These are phyloP conservation scores for Botryosphaeria agaves DNA, from an alignment of 2,329 filamentous ascomycete genomes.

Conservation along the genomic window DNA sequence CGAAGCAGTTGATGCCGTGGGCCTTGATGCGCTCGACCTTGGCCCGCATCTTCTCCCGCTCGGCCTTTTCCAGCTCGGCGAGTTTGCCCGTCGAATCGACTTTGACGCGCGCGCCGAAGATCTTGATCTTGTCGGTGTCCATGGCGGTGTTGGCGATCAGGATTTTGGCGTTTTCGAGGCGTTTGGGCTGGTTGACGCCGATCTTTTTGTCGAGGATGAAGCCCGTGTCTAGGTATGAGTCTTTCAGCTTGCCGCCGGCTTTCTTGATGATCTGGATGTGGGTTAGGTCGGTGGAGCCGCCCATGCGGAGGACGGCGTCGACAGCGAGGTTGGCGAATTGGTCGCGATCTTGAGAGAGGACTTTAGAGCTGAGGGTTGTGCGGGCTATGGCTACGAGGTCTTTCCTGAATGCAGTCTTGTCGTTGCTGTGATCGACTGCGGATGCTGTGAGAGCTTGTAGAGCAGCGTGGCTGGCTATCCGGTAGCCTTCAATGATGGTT, in stretches of 20 bases:
- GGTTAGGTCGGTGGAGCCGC: conserved; percentile 80
- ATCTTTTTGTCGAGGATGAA: conserved; percentile 99
- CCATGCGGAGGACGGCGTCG: conserved; percentile 79
- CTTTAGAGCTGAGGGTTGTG: conserved; percentile 94
- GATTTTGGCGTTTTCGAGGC: conserved; percentile 95
- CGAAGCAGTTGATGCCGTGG: conserved; percentile 99
- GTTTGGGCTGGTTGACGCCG: conserved; percentile 94
- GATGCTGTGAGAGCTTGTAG: conserved; percentile 67
- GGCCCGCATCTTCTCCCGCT: conserved; percentile 98
- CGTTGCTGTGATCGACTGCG: conserved; percentile 79
- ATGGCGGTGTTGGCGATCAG: conserved; percentile 95
- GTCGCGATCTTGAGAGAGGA: conserved; percentile 80
- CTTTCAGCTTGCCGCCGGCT: conserved; percentile 88
- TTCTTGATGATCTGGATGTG: conserved; percentile 99
- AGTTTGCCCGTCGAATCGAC: conserved; percentile 92
- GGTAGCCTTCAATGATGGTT: conserved; percentile 97
- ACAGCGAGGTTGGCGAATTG: conserved; percentile 83
- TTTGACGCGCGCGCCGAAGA: conserved; percentile 94
- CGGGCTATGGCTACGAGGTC: conserved; percentile 82
- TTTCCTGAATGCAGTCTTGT: conserved; percentile 67
- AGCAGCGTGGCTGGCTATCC: conserved; percentile 86
- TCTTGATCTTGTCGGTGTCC: conserved; percentile 99
- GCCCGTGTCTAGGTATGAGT: conserved; percentile 93
- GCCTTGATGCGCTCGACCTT: conserved; percentile 99
- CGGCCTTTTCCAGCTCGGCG: conserved; percentile 94